Percentiles rank a stretch among this genome's conserved stretches.
Conservation (phyloP, 140 eudicot species). For the Anethum foeniculum region DNA sequence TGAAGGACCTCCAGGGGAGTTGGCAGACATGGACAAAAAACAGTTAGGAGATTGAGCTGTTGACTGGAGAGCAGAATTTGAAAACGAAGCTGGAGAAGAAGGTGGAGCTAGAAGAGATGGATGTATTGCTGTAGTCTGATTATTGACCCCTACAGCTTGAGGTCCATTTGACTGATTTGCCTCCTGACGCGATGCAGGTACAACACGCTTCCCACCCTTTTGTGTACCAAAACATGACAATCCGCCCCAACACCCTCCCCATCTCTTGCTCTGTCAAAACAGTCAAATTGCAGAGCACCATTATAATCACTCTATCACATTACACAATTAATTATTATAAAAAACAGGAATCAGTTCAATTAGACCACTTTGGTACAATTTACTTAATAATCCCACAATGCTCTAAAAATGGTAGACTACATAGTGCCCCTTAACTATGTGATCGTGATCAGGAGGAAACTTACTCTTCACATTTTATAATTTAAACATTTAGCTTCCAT, state of each 20-base stretch:
- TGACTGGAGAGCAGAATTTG: slow-evolving; percentile 83
- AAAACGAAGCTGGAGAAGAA: slow-evolving; percentile 92
- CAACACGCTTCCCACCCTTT: slow-evolving; percentile 92
- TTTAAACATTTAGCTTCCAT: not conserved
- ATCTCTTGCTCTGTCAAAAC: slow-evolving; percentile 69
- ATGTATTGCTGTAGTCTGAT: slow-evolving; percentile 43
- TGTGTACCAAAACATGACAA: slow-evolving; percentile 76
- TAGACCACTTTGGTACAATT: not conserved
- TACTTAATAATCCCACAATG: not conserved
- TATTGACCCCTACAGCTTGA: slow-evolving; percentile 51
- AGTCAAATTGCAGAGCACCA: not conserved
- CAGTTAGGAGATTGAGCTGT: slow-evolving; percentile 90
- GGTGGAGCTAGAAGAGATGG: slow-evolving; percentile 81
- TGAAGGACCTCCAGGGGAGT: slow-evolving; percentile 82
- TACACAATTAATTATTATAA: not conserved
- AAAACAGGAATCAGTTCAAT: not conserved
- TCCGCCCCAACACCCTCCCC: slow-evolving; percentile 85
- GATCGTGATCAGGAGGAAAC: not conserved
- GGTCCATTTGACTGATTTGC: slow-evolving; percentile 68
- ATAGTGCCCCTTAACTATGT: not conserved
- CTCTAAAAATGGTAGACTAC: not conserved
- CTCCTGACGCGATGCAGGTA: slow-evolving; percentile 85
- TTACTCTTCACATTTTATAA: not conserved
- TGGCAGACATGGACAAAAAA: slow-evolving; percentile 55
- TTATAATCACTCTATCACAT: not conserved